phyloP scores from a whole-genome alignment of 257 asterid genomes.

The Agastache rugosa region DNA sequence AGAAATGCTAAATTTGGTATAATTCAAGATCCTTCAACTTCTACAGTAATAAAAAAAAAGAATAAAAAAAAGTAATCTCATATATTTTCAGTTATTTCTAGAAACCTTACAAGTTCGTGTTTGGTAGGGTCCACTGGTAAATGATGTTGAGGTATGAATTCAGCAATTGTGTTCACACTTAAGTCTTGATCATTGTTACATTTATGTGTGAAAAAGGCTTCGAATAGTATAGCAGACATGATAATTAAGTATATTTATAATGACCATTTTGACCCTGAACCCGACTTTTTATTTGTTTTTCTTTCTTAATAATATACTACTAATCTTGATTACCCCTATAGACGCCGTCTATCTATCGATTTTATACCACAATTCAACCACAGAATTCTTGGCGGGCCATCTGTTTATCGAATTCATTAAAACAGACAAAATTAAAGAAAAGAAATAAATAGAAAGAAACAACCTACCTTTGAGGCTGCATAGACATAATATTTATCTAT shows the following conservation, averaged over 20 bases:
- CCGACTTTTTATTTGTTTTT: not conserved
- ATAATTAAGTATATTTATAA: not conserved
- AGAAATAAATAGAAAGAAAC: not conserved
- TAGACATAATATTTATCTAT: not conserved
- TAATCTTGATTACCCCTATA: conserved; percentile 2
- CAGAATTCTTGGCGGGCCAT: conserved; percentile 13
- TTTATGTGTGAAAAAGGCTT: conserved; percentile 29
- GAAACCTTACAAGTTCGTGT: not conserved
- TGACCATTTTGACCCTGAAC: conserved; percentile 19
- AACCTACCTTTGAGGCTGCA: not conserved
- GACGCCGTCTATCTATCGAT: not conserved
- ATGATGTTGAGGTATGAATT: not conserved
- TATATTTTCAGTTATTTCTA: not conserved
- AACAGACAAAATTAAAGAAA: conserved; percentile 2
- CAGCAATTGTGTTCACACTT: not conserved
- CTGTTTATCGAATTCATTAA: not conserved
- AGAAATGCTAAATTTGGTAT: too few species aligned
- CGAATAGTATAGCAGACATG: conserved; percentile 13
- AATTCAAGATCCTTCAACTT: not conserved
- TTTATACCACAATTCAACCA: conserved; percentile 15
- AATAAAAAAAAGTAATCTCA: not conserved
- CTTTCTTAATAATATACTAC: not conserved
- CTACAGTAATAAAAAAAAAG: not conserved
- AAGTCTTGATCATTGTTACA: not conserved
- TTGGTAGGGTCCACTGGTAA: not conserved